phyloP scores from a whole-genome alignment of 176 grass and related monocot species.

The Eragrostis curvula region DNA sequence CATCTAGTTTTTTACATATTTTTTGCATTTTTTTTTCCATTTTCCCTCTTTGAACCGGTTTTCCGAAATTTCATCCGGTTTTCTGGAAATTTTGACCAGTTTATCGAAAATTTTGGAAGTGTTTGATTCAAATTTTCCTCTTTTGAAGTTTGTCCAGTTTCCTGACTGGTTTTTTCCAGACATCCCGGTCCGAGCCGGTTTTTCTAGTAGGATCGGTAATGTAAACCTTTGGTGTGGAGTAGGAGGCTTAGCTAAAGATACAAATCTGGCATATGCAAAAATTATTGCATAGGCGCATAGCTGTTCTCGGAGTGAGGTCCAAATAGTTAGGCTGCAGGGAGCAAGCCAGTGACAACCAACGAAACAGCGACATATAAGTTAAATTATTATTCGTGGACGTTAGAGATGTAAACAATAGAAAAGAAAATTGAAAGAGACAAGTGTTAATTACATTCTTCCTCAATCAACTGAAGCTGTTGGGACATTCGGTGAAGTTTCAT shows the following conservation, averaged over 20 bases:
- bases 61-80: no score
- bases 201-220: no score
- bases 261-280: not conserved
- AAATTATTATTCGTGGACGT: not conserved
- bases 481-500: conserved; percentile 36
- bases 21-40: no score
- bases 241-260: not conserved
- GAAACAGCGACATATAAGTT: not conserved
- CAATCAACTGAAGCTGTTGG: not conserved
- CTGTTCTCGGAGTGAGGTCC: not conserved
- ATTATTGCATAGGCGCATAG: not conserved
- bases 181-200: no score
- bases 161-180: no score
- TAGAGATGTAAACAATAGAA: not conserved
- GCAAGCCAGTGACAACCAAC: not conserved
- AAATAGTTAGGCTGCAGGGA: not conserved
- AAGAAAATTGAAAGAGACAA: not conserved
- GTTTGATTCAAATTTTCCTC: no score
- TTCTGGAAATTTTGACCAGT: no score
- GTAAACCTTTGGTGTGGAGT: not conserved
- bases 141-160: no score
- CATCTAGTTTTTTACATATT: no score
- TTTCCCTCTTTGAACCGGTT: no score
- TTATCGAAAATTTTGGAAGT: no score
- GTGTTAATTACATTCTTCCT: not conserved